A percentile compares a stretch with the other conserved stretches of the same genome.
Conservation (phyloP, 2,329 filamentous ascomycete genomes). For the Sphaerulina musiva region DNA sequence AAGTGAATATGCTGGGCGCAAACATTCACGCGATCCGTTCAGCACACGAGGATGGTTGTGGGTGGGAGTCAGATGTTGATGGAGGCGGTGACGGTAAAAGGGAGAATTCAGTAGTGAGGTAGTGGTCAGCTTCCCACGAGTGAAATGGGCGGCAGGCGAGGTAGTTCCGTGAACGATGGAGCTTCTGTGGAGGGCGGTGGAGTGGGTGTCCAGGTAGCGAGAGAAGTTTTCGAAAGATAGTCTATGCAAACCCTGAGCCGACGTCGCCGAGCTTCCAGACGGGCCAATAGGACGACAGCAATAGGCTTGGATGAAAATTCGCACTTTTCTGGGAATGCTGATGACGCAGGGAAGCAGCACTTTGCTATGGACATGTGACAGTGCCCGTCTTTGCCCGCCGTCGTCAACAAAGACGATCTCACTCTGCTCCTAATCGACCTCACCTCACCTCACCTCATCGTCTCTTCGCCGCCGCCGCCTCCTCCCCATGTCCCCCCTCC, state of each 20-base stretch:
- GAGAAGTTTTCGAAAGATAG: not conserved
- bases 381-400: too few relatives aligned
- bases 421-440: too few relatives aligned
- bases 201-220: too few relatives aligned
- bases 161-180: not conserved
- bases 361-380: too few relatives aligned
- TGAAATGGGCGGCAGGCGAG: conserved; percentile 7
- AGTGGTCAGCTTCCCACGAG: not conserved
- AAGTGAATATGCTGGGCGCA: conserved; percentile 48
- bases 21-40: conserved; percentile 33
- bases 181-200: not conserved
- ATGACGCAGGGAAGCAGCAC: too few relatives aligned
- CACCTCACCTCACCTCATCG: too few relatives aligned
- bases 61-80: not conserved
- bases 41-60: not conserved
- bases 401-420: too few relatives aligned
- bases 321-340: too few relatives aligned
- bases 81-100: not conserved
- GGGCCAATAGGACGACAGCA: not conserved
- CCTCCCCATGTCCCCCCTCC: too few relatives aligned
- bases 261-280: not conserved
- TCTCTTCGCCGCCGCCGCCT: too few relatives aligned
- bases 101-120: not conserved
- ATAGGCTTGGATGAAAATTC: too few relatives aligned
- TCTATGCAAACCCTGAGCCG: not conserved